Conservation (phyloP, 805 yeast genomes). For the Schwanniomyces sp. region DNA sequence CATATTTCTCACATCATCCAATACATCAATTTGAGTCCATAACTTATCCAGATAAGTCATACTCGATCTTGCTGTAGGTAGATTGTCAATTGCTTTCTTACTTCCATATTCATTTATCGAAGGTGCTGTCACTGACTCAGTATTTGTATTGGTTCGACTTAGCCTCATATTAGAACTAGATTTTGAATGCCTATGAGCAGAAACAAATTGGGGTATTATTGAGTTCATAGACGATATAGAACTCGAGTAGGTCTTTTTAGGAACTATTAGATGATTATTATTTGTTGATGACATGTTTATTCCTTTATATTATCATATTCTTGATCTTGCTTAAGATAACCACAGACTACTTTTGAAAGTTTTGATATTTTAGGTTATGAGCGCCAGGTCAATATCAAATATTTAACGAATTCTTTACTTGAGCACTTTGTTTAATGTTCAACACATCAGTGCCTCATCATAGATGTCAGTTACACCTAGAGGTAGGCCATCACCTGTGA, state of each 20-base stretch:
- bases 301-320: neutral
- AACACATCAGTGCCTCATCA: too few relatives aligned
- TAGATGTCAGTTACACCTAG: neutral
- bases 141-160: slow-evolving; percentile 16
- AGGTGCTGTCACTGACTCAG: slow-evolving; percentile 10
- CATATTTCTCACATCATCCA: slow-evolving; percentile 73
- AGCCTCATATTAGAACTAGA: slow-evolving; percentile 14
- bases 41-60: slow-evolving; percentile 71
- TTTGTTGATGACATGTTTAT: neutral
- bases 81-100: slow-evolving; percentile 38
- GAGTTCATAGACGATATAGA: slow-evolving; percentile 10
- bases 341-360: neutral
- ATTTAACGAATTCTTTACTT: neutral
- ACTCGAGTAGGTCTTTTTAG: slow-evolving; percentile 12
- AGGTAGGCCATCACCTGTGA: neutral
- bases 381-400: neutral
- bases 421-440: neutral
- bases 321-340: neutral
- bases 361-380: neutral
- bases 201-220: slow-evolving; percentile 1
- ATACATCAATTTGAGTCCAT: slow-evolving; percentile 85
- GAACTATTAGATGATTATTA: slow-evolving; percentile 10
- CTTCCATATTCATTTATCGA: slow-evolving; percentile 9
- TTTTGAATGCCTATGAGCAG: slow-evolving; percentile 9
- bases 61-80: slow-evolving; percentile 56